phyloP scores from a whole-genome alignment of 2,329 filamentous ascomycete genomes.

The Periconia digitata region DNA sequence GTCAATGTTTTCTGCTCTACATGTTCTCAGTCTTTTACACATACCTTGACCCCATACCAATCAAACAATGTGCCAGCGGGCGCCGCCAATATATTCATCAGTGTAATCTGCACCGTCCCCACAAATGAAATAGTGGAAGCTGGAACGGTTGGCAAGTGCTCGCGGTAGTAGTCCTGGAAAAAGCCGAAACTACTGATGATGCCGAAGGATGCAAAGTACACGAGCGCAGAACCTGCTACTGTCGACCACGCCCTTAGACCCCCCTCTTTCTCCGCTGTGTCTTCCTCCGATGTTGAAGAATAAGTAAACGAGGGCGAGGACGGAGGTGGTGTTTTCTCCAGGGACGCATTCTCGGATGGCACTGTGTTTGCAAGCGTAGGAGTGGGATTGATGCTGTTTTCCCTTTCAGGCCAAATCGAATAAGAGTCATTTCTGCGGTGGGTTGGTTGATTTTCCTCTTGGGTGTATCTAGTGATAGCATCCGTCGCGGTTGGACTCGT shows the following conservation, averaged over 20 bases:
- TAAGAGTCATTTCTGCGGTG: not conserved
- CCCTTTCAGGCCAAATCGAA: too few species aligned
- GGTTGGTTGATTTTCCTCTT: not conserved
- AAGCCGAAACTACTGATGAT: slow-evolving; percentile 49
- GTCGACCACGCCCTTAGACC: slow-evolving; percentile 31
- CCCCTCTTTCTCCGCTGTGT: slow-evolving; percentile 3
- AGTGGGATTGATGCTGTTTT: too few species aligned
- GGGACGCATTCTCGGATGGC: not conserved
- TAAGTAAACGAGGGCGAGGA: not conserved
- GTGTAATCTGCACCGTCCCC: slow-evolving; percentile 45
- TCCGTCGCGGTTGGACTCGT: not conserved
- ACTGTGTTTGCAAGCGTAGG: not conserved
- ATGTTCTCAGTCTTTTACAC: too few species aligned
- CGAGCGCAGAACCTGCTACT: slow-evolving; percentile 38
- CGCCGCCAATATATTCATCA: slow-evolving; percentile 58
- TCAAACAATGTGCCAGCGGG: slow-evolving; percentile 65
- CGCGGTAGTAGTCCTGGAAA: slow-evolving; percentile 50
- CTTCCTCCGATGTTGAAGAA: not conserved
- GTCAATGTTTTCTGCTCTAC: too few species aligned
- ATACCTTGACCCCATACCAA: slow-evolving; percentile 58
- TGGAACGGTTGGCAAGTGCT: slow-evolving; percentile 31
- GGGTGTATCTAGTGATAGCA: not conserved
- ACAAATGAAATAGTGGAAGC: slow-evolving; percentile 47
- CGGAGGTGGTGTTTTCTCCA: not conserved
- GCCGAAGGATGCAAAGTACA: slow-evolving; percentile 44